phyloP scores from a whole-genome alignment of 1,139 yeast species.

The Casaregolazyma lundiana region DNA sequence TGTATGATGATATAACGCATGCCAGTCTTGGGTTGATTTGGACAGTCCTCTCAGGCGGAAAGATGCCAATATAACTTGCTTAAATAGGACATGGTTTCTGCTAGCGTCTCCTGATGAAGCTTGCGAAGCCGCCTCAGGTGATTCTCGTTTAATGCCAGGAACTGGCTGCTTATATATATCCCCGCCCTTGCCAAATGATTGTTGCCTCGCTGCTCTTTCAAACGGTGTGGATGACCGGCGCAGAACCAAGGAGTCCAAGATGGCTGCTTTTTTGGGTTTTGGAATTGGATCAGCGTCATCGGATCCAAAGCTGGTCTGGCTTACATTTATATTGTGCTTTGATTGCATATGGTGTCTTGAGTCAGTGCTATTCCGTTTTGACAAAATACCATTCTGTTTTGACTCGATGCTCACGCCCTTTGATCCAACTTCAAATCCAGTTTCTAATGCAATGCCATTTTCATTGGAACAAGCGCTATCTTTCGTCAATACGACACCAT shows the following conservation, averaged over 20 bases:
- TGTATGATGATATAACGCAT: slow-evolving; percentile 26
- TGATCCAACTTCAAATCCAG: background rate
- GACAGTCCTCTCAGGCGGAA: slow-evolving; percentile 31
- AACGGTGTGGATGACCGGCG: slow-evolving; percentile 16
- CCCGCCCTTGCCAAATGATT: slow-evolving; percentile 9
- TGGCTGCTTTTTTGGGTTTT: background rate
- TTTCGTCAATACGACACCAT: no score
- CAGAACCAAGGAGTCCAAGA: slow-evolving; percentile 6
- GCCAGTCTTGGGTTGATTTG: slow-evolving; percentile 26
- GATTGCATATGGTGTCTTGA: no score
- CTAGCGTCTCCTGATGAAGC: slow-evolving; percentile 7
- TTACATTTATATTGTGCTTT: no score
- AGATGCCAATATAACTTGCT: slow-evolving; percentile 32
- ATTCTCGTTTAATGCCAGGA: slow-evolving; percentile 10
- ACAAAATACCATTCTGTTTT: no score
- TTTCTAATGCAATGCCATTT: background rate
- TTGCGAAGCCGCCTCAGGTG: slow-evolving; percentile 5
- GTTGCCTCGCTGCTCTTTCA: slow-evolving; percentile 14
- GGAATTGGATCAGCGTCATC: no score
- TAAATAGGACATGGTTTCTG: slow-evolving; percentile 20
- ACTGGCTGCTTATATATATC: slow-evolving; percentile 12
- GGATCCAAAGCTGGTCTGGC: no score
- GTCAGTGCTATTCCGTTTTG: no score
- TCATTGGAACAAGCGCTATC: no score
- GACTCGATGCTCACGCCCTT: no score